Percentiles rank a stretch among this genome's conserved stretches.
phyloP scores from a whole-genome alignment of 768 basidiomycete genomes.

The Auricularia sp. region DNA sequence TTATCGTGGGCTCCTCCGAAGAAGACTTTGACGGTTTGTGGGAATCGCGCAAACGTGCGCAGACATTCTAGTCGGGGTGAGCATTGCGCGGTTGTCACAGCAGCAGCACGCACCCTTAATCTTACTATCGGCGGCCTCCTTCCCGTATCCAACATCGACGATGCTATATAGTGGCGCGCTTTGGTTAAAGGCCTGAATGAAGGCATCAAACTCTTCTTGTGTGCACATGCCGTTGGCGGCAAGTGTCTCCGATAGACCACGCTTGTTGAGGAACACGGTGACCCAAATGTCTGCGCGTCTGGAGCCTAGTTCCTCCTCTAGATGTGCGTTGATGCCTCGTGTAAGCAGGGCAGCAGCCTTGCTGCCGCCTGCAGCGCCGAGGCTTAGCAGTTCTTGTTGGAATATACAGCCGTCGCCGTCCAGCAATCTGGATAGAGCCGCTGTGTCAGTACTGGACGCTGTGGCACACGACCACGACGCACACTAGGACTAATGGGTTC shows the following conservation, averaged over 20 bases:
- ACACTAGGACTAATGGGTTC: slow-evolving; percentile 27
- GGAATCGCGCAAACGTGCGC: slow-evolving; percentile 52
- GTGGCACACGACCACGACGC: neutral
- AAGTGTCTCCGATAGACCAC: slow-evolving; percentile 36
- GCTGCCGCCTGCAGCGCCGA: slow-evolving; percentile 57
- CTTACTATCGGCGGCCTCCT: slow-evolving; percentile 69
- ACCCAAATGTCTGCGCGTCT: slow-evolving; percentile 69
- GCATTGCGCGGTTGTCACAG: neutral
- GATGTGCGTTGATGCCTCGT: slow-evolving; percentile 56
- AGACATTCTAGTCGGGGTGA: slow-evolving; percentile 48
- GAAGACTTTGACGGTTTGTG: slow-evolving; percentile 56
- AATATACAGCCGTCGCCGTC: slow-evolving; percentile 68
- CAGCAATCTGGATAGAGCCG: slow-evolving; percentile 45
- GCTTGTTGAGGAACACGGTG: slow-evolving; percentile 59
- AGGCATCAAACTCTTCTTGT: slow-evolving; percentile 45
- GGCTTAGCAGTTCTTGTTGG: slow-evolving; percentile 43
- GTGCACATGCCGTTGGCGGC: slow-evolving; percentile 10
- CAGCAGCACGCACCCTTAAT: slow-evolving; percentile 45
- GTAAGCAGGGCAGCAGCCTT: slow-evolving; percentile 57
- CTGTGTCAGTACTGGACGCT: slow-evolving; percentile 30
- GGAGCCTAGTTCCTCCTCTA: slow-evolving; percentile 51
- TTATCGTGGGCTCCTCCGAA: slow-evolving; percentile 70
- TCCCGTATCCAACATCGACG: slow-evolving; percentile 59
- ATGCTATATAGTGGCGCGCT: slow-evolving; percentile 57
- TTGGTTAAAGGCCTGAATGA: slow-evolving; percentile 61